A percentile compares a stretch with the other conserved stretches of the same genome.
These are phyloP conservation scores for Gossypium aridum DNA, from an alignment of 441 rosid species.

Conservation along the genomic window DNA sequence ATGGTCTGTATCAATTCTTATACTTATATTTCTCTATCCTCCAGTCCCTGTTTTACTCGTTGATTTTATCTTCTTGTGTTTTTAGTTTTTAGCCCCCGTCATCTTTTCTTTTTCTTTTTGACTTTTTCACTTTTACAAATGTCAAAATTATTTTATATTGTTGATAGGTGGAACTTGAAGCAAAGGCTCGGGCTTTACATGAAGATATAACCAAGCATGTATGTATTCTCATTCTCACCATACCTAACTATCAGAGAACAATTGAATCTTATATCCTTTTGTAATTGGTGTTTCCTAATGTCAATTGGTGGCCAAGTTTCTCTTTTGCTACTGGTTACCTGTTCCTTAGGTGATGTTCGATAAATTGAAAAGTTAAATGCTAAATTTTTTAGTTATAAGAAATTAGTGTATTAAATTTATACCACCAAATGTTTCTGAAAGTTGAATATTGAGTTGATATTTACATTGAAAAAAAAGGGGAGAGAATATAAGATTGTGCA, in stretches of 20 bases:
- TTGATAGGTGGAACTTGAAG: slow-evolving; percentile 65
- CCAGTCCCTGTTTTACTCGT: not conserved
- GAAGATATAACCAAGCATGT: slow-evolving; percentile 78
- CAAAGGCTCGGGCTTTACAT: slow-evolving; percentile 56
- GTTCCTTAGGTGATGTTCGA: not conserved
- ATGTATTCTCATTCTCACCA: slow-evolving; percentile 25
- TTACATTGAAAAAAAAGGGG: not conserved
- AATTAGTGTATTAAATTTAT: not conserved
- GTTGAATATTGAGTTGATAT: not conserved
- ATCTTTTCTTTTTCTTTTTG: not conserved
- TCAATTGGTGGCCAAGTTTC: not conserved
- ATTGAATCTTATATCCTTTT: not conserved
- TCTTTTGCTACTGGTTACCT: not conserved
- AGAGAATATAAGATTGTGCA: not conserved
- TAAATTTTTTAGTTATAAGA: not conserved
- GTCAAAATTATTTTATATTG: not conserved
- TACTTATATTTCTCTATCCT: not conserved
- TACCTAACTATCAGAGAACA: slow-evolving; percentile 7
- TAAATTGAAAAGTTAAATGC: not conserved
- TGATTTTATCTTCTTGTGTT: not conserved
- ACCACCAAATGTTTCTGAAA: not conserved
- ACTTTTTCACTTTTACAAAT: slow-evolving; percentile 1
- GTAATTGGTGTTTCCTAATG: not conserved
- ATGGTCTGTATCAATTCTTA: not conserved
- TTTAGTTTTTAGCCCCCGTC: slow-evolving; percentile 9